These are phyloP conservation scores for Astrothelium subdiscretum DNA, from an alignment of 495 filamentous ascomycete species.

Conservation along the genomic window DNA sequence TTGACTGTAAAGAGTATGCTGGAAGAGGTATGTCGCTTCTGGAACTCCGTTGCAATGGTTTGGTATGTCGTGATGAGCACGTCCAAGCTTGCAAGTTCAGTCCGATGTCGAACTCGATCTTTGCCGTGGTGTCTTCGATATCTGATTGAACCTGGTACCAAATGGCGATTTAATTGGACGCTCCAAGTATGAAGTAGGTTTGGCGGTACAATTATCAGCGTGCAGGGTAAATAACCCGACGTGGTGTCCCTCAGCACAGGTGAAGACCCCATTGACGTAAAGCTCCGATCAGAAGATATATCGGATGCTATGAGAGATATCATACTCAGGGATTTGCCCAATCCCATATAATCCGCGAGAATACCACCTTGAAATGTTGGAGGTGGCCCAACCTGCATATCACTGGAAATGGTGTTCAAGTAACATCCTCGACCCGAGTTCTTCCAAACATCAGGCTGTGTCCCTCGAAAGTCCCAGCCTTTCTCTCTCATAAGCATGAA, in stretches of 20 bases:
- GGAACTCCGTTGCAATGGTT: background rate
- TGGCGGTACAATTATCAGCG: background rate
- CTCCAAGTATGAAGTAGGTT: background rate
- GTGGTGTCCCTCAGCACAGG: background rate
- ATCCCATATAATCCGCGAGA: background rate
- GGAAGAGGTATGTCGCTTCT: background rate
- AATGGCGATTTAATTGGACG: background rate
- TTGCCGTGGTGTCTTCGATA: background rate
- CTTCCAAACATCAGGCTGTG: slow-evolving; percentile 19
- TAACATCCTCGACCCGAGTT: background rate
- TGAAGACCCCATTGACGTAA: background rate
- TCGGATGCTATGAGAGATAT: background rate
- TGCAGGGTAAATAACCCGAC: background rate
- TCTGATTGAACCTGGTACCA: background rate
- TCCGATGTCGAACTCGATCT: background rate
- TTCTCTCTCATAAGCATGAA: slow-evolving; percentile 31
- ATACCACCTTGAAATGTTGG: background rate
- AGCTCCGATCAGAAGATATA: background rate
- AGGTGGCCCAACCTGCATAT: background rate
- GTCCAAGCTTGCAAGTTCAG: background rate
- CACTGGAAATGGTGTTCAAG: background rate
- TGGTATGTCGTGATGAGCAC: background rate
- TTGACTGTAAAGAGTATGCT: background rate
- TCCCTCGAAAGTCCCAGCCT: slow-evolving; percentile 23
- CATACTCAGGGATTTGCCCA: background rate